Base-by-base conservation (phyloP, 768 basidiomycete genomes). In the Dendrothele bispora region DNA sequence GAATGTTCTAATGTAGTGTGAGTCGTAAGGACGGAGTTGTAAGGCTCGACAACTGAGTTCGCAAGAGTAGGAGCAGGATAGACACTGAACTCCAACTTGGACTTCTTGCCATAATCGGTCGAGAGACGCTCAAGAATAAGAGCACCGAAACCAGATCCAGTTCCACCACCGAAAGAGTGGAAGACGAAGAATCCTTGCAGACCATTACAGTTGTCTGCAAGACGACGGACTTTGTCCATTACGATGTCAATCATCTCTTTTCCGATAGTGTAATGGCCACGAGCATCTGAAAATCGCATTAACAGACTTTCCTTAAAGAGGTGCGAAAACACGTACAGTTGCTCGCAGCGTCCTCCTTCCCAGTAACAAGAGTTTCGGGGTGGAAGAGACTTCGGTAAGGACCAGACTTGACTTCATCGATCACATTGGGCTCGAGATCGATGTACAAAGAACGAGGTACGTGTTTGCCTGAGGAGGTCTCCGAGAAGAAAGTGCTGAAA, bases 121-220 rank as follows among this genome's bases (percentile, higher is more conserved):
- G 95, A 98, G 58, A 99, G 86, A 49, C 94, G 86, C 73, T 99
- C 97, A 51, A 98, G 83, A 53, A 99, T 80, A 59, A 99, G 88
- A 50, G 97, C 95, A 66, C 97, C 97, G 61, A 99, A 95, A 63
- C 97, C 97, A 52, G 97, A 99, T 62, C 97, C 97, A 65, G 97
- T 98, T 70, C 97, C 97, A 65, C 97, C 97, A 66, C 97, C 97
- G 66, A 99, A 98, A 17, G 97, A 98, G 76, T 98, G 97, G 84
- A 98, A 98, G 63, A 98, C 91, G 65, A 98, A 98, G 84, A 99
- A 99, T 61, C 97, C 97, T 73, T 99, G 97, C 37, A 99, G 85
- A 65, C 97, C 97, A 41, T 84, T 83, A 75, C 95, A 98, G 74
- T 97, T 97, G 73, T 99, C 97, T 43, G 95, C 91, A 53, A 99